Conservation (phyloP, 371 early-diverging fungal species). For the Funneliformis caledonium region DNA sequence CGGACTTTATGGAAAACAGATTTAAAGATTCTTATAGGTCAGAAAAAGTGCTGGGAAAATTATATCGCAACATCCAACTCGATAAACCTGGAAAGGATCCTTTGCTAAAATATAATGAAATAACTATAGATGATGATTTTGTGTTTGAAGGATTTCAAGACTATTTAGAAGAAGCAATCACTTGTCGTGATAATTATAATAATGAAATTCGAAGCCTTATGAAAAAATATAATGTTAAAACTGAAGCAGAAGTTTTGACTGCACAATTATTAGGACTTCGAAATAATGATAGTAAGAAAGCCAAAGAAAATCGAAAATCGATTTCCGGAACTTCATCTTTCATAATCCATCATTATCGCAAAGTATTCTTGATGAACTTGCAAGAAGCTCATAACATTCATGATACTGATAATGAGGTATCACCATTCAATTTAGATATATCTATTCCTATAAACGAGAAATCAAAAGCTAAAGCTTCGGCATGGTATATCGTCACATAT, state of each 20-base stretch:
- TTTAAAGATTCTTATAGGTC: constrained; percentile 59
- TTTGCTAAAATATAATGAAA: constrained; percentile 40
- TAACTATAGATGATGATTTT: constrained; percentile 41
- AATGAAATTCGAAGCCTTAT: constrained; percentile 57
- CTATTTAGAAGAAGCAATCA: constrained; percentile 60
- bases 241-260: constrained; percentile 57
- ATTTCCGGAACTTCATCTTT: constrained; percentile 49
- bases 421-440: background rate
- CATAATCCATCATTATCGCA: constrained; percentile 50
- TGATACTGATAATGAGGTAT: constrained; percentile 41
- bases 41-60: constrained; percentile 61
- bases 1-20: constrained; percentile 82
- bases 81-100: constrained; percentile 13
- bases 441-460: constrained; percentile 20
- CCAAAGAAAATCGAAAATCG: constrained; percentile 54
- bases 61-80: constrained; percentile 61
- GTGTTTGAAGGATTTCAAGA: constrained; percentile 56
- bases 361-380: constrained; percentile 50
- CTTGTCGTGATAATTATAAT: constrained; percentile 53
- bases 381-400: constrained; percentile 37
- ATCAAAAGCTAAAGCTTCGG: constrained; percentile 62
- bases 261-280: constrained; percentile 44
- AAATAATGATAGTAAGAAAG: constrained; percentile 41
- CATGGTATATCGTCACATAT: constrained; percentile 79
- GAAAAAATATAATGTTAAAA: constrained; percentile 67